These are phyloP conservation scores for Paradendryphiella salina DNA, from an alignment of 2,329 filamentous ascomycete species.

Conservation along the genomic window DNA sequence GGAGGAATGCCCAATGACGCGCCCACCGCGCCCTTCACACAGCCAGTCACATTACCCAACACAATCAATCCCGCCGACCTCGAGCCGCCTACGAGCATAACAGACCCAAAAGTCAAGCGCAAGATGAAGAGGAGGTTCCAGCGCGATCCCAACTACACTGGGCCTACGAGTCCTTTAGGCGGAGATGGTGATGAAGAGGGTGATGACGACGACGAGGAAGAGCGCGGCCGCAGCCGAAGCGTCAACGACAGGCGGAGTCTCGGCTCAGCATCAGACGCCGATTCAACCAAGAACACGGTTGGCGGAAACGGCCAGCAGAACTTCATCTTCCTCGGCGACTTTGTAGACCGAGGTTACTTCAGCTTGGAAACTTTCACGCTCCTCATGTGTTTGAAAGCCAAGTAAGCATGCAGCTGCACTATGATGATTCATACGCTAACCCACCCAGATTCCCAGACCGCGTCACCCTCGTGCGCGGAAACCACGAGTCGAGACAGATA, in stretches of 20 bases:
- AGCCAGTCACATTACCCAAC: conserved; percentile 63
- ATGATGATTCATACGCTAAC: conserved; percentile 1
- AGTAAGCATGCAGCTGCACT: conserved; percentile 51
- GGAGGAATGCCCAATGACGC: conserved; percentile 91
- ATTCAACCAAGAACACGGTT: conserved; percentile 45
- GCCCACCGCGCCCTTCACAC: conserved; percentile 63
- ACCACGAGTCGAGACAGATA: conserved; percentile 98
- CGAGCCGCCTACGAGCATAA: conserved; percentile 87
- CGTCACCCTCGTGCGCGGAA: conserved; percentile 73
- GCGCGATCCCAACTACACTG: conserved; percentile 58
- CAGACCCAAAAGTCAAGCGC: conserved; percentile 81
- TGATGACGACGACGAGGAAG: conserved; percentile 54
- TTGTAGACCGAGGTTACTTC: conserved; percentile 75
- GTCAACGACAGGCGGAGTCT: conserved; percentile 47
- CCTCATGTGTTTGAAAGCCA: conserved; percentile 72
- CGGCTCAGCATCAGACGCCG: conserved; percentile 49
- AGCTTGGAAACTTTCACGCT: conserved; percentile 73
- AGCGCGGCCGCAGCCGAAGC: conserved; percentile 52
- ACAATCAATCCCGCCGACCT: conserved; percentile 89
- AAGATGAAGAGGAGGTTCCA: conserved; percentile 69
- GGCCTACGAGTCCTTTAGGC: conserved; percentile 53
- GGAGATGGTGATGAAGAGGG: conserved; percentile 54
- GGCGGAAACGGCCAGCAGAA: conserved; percentile 65
- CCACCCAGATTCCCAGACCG: conserved; percentile 66
- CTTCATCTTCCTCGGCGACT: conserved; percentile 71